Percentiles rank a stretch among this genome's conserved stretches.
These are phyloP conservation scores for Neonectria faginata DNA, from an alignment of 2,329 filamentous ascomycete species.

Conservation along the genomic window DNA sequence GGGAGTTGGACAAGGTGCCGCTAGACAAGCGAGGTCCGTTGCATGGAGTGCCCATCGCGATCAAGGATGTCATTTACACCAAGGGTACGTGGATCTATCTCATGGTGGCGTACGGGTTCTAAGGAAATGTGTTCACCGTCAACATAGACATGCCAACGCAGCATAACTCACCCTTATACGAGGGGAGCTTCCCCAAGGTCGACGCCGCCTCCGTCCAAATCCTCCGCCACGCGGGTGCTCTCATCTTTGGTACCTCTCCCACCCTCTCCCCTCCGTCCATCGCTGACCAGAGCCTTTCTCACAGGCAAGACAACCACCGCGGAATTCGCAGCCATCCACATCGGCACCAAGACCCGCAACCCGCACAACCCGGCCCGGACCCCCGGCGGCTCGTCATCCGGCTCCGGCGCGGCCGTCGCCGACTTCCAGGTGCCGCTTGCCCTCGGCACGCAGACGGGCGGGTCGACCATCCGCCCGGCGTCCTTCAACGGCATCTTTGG, in stretches of 20 bases:
- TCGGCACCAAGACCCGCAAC: constrained; percentile 67
- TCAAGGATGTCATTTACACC: constrained; percentile 72
- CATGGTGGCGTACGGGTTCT: too few relatives aligned
- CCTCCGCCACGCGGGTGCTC: constrained; percentile 66
- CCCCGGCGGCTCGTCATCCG: constrained; percentile 76
- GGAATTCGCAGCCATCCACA: constrained; percentile 69
- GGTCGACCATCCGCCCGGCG: constrained; percentile 72
- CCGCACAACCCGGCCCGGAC: constrained; percentile 74
- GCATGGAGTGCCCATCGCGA: constrained; percentile 67
- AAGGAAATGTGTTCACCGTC: background rate
- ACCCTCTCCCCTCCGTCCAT: background rate
- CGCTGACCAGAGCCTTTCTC: constrained; percentile 1
- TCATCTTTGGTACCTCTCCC: constrained; percentile 59
- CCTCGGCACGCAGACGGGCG: constrained; percentile 75
- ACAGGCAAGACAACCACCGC: constrained; percentile 62
- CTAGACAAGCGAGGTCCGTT: constrained; percentile 63
- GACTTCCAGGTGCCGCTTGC: constrained; percentile 72
- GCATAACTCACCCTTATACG: constrained; percentile 67
- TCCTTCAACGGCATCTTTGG: constrained; percentile 76
- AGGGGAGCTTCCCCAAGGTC: constrained; percentile 55
- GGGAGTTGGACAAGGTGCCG: constrained; percentile 62
- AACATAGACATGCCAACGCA: constrained; percentile 66
- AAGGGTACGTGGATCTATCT: constrained; percentile 52
- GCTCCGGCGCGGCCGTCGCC: constrained; percentile 74
- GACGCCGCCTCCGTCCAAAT: constrained; percentile 66